Base-by-base conservation (phyloP, 148 eudicot genomes). In the Agrostemma githago region DNA sequence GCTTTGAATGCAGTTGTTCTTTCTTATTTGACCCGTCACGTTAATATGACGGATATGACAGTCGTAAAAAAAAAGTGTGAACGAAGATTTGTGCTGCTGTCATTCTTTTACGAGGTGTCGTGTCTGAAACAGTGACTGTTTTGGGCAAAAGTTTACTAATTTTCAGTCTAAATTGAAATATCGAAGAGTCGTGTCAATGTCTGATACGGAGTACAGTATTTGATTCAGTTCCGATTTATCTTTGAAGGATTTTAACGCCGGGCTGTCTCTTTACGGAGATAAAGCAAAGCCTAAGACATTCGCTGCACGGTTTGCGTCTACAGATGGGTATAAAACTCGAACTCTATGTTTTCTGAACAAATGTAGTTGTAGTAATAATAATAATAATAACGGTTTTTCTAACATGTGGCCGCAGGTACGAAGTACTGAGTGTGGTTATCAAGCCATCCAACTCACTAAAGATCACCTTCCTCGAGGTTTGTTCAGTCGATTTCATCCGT, bases 401-500 rank as follows among this genome's bases (percentile, higher is more conserved):
- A 26, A 26, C 34, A 1, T 26, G 1, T 26, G 34, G 34, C 34
- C 1, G 34, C 90, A 92, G 98, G 85, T 90, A 79, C 63, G 97
- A 96, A 85, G 97, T 92, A 75, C 34, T 96, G 62, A 92, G 92
- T 83, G 97, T 96, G 67, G 72, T 96, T 76, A 79, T 81, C 73
- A 89, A 89, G 80, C 85, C 97, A 51, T 81, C 94, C 68, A 96
- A 90, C 86, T 89, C 86, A 77, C 91, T 96, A 59, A 96, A 96
- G 86, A 89, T 96, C 83, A 96, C 97, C 73, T 96, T 96, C 86
- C 85, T 96, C 72, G 99, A 96, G 99, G 99, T 96, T 77, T 54
- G 86, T 83, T 39, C 39, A n/a, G 11, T 8, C n/a, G 21, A 38
- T 12, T 41, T 56, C 20, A 15, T 17, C 21, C 26, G 11, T 17